A percentile compares a stretch with the other conserved stretches of the same genome.
phyloP scores from a whole-genome alignment of 2,329 filamentous ascomycete species.

The Colletotrichum musicola region DNA sequence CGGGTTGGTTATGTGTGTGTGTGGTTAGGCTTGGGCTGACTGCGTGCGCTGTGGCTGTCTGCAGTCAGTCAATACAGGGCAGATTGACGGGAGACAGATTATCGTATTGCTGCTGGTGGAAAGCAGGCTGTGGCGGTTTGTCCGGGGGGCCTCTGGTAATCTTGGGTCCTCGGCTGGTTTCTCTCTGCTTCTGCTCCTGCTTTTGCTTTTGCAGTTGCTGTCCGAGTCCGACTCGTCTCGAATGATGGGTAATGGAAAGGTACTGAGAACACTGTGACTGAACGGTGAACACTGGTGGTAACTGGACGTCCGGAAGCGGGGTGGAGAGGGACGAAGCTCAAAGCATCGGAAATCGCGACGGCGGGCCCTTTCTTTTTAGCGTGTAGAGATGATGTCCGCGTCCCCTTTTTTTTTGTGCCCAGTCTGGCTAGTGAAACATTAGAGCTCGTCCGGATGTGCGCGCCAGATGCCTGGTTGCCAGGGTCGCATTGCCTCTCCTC shows the following conservation, averaged over 20 bases:
- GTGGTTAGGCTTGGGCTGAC: neutral
- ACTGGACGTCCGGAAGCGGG: conserved; percentile 30
- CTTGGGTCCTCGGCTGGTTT: neutral
- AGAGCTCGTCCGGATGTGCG: conserved; percentile 15
- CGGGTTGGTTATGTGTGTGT: too few species aligned
- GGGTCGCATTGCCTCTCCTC: conserved; percentile 32
- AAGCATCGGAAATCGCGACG: conserved; percentile 33
- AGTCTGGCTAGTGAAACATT: conserved; percentile 37
- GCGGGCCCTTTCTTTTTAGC: conserved; percentile 39
- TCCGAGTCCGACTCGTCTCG: conserved; percentile 7
- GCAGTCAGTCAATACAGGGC: neutral
- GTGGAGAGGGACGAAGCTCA: conserved; percentile 39
- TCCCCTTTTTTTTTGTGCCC: conserved; percentile 37
- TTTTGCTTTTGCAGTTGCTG: neutral
- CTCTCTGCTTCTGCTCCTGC: neutral
- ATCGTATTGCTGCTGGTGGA: too few species aligned
- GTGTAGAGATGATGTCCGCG: conserved; percentile 27
- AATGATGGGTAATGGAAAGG: conserved; percentile 10
- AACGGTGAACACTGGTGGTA: too few species aligned
- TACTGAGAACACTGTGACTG: neutral
- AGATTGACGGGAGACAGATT: too few species aligned
- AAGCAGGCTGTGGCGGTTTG: too few species aligned
- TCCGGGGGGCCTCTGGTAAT: too few species aligned
- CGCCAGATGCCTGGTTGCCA: conserved; percentile 28
- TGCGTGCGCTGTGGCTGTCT: conserved; percentile 14